Evolutionary conservation across 2,329 filamentous ascomycete species (phyloP).

Genomic region (Cladophialophora yegresii): DNA sequence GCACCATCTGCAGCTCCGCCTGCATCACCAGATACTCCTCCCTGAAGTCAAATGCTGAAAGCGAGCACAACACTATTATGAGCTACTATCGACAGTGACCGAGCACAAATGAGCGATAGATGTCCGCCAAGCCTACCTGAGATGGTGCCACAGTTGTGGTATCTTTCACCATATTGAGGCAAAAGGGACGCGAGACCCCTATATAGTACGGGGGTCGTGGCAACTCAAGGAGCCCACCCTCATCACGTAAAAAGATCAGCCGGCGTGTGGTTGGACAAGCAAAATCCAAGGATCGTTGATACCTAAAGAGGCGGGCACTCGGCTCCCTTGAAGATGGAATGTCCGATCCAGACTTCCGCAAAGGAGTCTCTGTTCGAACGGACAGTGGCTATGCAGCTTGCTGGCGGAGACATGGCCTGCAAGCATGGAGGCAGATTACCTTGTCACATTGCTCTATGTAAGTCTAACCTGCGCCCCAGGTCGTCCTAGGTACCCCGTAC

Average conservation of each 20-base stretch:
- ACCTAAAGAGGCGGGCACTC: background rate
- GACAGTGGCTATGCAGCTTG: background rate
- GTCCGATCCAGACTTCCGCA: background rate
- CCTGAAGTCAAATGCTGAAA: background rate
- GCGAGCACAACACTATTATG: background rate
- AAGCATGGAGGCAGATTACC: background rate
- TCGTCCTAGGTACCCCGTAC: background rate
- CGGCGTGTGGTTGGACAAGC: background rate
- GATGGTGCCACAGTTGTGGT: background rate
- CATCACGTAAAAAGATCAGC: background rate
- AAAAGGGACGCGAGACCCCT: background rate
- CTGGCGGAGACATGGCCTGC: no score
- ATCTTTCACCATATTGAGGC: background rate
- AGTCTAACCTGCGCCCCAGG: background rate
- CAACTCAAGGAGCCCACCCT: background rate
- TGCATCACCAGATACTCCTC: conserved; percentile 15
- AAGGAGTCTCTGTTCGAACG: background rate
- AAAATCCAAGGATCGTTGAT: background rate
- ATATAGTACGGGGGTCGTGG: background rate
- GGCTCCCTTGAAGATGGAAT: background rate
- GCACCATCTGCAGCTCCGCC: conserved; percentile 24
- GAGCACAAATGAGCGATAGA: background rate
- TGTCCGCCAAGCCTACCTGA: background rate
- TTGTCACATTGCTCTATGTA: background rate
- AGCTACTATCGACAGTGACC: background rate